Evolutionary conservation across 306 rosid genomes (phyloP).

Genomic region (Cucumis hystrix): DNA sequence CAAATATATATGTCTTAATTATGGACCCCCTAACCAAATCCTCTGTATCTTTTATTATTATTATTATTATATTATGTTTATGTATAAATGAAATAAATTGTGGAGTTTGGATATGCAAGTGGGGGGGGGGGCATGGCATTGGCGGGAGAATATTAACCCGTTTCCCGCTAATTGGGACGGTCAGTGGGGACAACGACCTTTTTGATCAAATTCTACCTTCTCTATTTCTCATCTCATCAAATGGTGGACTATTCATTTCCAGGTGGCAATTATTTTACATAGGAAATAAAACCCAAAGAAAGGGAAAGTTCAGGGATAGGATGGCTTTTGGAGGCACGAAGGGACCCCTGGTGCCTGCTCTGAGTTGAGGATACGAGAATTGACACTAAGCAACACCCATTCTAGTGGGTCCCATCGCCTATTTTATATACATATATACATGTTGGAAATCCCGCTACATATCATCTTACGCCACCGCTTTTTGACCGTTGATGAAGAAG

Average conservation of each 20-base stretch:
- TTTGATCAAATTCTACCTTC: background rate
- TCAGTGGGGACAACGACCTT: conserved; percentile 2
- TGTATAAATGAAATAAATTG: background rate
- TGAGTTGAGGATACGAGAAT: background rate
- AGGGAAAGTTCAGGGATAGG: no score
- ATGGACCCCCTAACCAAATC: background rate
- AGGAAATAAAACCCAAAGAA: background rate
- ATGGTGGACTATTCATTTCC: background rate
- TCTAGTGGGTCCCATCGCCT: conserved; percentile 1
- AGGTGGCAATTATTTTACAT: background rate
- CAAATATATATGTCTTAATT: background rate
- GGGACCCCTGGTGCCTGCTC: conserved; percentile 4
- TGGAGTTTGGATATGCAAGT: background rate
- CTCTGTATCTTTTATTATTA: no score
- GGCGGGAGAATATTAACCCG: conserved; percentile 30
- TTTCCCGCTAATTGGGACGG: conserved; percentile 39
- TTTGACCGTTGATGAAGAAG: conserved; percentile 26
- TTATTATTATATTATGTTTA: no score
- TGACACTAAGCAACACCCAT: conserved; percentile 21
- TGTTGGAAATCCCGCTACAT: conserved; percentile 24
- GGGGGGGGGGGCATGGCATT: conserved; percentile 17
- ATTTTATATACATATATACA: no score
- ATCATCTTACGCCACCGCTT: conserved; percentile 8
- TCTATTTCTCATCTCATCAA: background rate
- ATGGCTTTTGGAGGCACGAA: conserved; percentile 8